Evolutionary conservation across 2,329 filamentous ascomycete species (phyloP).

Genomic region (Hawksworthiomyces lignivorus): DNA sequence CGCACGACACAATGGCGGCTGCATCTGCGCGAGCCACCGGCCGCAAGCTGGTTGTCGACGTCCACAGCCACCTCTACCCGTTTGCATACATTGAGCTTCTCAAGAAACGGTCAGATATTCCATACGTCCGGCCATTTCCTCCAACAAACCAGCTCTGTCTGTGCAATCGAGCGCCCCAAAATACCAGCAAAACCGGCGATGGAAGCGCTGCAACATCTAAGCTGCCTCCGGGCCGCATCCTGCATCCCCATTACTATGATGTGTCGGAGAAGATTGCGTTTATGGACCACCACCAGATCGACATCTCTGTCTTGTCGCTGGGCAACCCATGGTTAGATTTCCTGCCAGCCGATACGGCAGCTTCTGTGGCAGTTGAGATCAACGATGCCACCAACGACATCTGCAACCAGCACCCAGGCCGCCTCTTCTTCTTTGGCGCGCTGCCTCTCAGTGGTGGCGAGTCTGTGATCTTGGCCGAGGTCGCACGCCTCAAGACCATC

Average conservation of each 20-base stretch:
- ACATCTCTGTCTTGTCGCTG: conserved; percentile 71
- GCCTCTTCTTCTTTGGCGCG: conserved; percentile 71
- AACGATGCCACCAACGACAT: conserved; percentile 68
- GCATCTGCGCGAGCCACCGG: neutral
- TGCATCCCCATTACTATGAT: conserved; percentile 72
- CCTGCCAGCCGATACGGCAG: conserved; percentile 51
- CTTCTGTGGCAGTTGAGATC: conserved; percentile 53
- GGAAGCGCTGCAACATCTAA: conserved; percentile 23
- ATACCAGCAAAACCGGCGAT: conserved; percentile 26
- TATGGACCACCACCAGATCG: conserved; percentile 74
- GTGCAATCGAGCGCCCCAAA: conserved; percentile 9
- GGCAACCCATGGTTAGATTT: conserved; percentile 90
- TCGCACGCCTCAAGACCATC: conserved; percentile 53
- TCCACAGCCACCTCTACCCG: conserved; percentile 11
- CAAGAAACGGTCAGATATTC: conserved; percentile 8
- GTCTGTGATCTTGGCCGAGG: conserved; percentile 53
- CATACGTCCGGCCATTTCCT: conserved; percentile 7
- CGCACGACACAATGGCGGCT: conserved; percentile 6
- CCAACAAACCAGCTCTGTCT: conserved; percentile 6
- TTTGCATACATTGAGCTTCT: conserved; percentile 10
- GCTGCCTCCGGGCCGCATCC: conserved; percentile 61
- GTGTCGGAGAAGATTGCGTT: conserved; percentile 69
- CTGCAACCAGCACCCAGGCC: conserved; percentile 54
- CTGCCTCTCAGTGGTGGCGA: conserved; percentile 62
- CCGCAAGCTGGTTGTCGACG: conserved; percentile 11